These are phyloP conservation scores for Thermothelomyces thermophilus DNA, from an alignment of 2,329 filamentous ascomycete species.

Conservation along the genomic window DNA sequence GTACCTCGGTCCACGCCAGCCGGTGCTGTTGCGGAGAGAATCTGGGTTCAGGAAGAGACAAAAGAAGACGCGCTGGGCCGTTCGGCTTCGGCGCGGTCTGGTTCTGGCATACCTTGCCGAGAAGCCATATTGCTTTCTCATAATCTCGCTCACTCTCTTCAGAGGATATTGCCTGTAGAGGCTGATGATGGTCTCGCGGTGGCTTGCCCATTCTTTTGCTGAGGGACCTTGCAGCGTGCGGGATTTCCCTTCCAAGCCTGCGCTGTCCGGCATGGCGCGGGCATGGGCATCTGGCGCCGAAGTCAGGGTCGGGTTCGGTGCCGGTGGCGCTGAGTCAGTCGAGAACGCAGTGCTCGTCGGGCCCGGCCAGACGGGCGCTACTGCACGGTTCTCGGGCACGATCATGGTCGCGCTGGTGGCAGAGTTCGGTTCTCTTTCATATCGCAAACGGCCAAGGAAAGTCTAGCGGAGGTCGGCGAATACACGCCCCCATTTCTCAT, in stretches of 20 bases:
- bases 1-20: not conserved
- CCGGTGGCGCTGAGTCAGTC: not conserved
- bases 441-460: not conserved
- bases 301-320: not conserved
- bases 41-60: not conserved
- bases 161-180: conserved; percentile 25
- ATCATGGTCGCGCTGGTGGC: conserved; percentile 12
- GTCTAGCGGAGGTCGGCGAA: conserved; percentile 1
- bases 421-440: not conserved
- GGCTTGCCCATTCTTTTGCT: conserved; percentile 23
- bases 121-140: conserved; percentile 24
- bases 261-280: conserved; percentile 1
- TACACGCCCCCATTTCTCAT: not conserved
- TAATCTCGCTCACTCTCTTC: conserved; percentile 25
- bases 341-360: not conserved
- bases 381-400: conserved; percentile 26
- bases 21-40: not conserved
- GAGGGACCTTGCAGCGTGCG: conserved; percentile 25
- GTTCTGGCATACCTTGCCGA: conserved; percentile 21
- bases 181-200: conserved; percentile 24
- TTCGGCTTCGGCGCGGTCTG: not conserved
- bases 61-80: not conserved
- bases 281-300: not conserved
- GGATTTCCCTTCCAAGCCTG: conserved; percentile 19
- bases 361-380: conserved; percentile 17